Base-by-base conservation (phyloP, 345 rosid genomes). In the Aquilaria malaccensis region DNA sequence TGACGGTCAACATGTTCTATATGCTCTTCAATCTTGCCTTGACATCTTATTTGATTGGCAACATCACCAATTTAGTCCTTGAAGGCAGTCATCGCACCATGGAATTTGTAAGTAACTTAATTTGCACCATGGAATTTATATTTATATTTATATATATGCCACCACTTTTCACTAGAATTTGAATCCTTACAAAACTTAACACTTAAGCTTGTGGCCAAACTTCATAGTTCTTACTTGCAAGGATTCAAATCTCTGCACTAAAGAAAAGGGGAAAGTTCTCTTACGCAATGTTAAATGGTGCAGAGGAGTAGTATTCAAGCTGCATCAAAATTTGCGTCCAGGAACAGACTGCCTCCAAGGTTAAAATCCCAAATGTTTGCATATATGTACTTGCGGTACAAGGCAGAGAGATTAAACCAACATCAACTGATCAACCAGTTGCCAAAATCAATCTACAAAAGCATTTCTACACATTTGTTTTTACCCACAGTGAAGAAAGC, bases 11-110 rank as follows among this genome's bases (percentile, higher is more conserved):
- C 51, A 81, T 74, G 50, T 74, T 77, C 72, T 89, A 83, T 72
- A 87, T 89, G 97, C 76, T 89, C 68, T 83, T 89, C 77, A 89
- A 89, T 74, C 95, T 89, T 0, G 95, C 92, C 62, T 78, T 89
- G 15, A 87, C 97, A 0, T 86, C 97, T 63, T 87, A 89, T 59
- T 57, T 89, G 45, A 89, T 89, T 5, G 92, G 95, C 15, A 89
- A 89, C 83, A 89, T 89, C 88, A 89, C 95, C 62, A 89, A 89
- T 56, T 76, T 87, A 0, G 92, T 87, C 48, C 95, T 89, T 14
- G 92, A 89, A 76, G 97, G 97, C 33, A 89, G 95, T 52, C 84
- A 89, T 5, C 88, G 95, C 30, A 89, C 97, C 65, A 89, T 87
- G 97, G 92, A 87, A 68, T 89, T 89, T 56, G 96, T 89, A 50